Evolutionary conservation across 2,329 filamentous ascomycete species (phyloP).

Genomic region (Coniochaeta pulveracea): DNA sequence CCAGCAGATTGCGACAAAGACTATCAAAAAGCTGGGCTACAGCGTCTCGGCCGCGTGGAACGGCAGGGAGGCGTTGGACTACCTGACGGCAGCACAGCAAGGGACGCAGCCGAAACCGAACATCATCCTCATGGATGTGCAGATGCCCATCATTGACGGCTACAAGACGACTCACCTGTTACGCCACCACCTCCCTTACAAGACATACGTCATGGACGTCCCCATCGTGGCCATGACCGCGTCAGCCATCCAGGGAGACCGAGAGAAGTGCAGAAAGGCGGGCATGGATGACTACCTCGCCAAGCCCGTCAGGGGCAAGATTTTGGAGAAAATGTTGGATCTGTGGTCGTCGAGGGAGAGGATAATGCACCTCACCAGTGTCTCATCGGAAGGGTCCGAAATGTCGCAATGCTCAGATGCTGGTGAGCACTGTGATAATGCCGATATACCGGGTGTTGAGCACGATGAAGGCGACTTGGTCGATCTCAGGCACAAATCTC

Average conservation of each 20-base stretch:
- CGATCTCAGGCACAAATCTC: neutral
- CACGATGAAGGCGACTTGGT: conserved; percentile 4
- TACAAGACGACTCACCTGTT: conserved; percentile 68
- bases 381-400: conserved; percentile 3
- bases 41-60: conserved; percentile 64
- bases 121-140: conserved; percentile 70
- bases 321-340: conserved; percentile 28
- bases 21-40: conserved; percentile 64
- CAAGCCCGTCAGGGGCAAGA: conserved; percentile 40
- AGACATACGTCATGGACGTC: conserved; percentile 41
- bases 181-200: conserved; percentile 56
- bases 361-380: neutral
- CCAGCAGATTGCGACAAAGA: conserved; percentile 47
- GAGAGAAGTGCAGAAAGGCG: conserved; percentile 37
- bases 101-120: conserved; percentile 48
- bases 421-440: conserved; percentile 13
- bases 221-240: conserved; percentile 45
- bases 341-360: conserved; percentile 14
- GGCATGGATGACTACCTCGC: conserved; percentile 46
- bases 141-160: conserved; percentile 68
- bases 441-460: conserved; percentile 6
- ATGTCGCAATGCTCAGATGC: conserved; percentile 12
- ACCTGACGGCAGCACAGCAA: conserved; percentile 44
- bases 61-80: conserved; percentile 67
- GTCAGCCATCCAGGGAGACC: conserved; percentile 43